Base-by-base conservation (phyloP, 495 filamentous ascomycete species). In the Apiosordaria backusii region DNA sequence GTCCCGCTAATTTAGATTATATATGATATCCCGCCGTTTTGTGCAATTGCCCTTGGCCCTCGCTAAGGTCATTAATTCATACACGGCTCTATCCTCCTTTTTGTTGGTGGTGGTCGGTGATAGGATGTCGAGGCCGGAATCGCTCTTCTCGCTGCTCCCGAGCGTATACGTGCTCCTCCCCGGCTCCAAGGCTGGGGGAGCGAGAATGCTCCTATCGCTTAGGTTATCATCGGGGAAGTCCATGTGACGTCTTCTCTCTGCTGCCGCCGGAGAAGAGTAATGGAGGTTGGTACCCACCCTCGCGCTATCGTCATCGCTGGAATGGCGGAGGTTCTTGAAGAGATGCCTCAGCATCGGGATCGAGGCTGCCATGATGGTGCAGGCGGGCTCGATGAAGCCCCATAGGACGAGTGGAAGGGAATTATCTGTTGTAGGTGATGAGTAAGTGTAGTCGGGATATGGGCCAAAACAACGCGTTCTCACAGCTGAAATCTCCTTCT, bases 351-450 rank as follows among this genome's bases (percentile, higher is more conserved):
- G 66, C 24, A 73, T 65, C 0, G 75, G 75, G 24, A 77, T 69
- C 4, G 70, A 77, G 7, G 75, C 71, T 29, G 72, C 75, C 26
- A 73, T 72, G 50, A 77, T 77, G 19, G 73, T 75, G 25, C 67
- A 63, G 24, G 73, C 57, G 15, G 71, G 63, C 60, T 78, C 75
- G 25, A 69, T 66, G 54, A 74, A 68, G 22, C 68, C 72, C 71
- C 72, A 75, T 50, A 69, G 24, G 50, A 77, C 64, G 1, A 75
- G 61, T 2, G 70, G 63, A 19, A 66, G 57, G 61, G 68, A 61
- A n/a, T 74, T 50, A n/a, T 63, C 70, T 74, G 60, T 23, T 18
- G 15, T 10, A n/a, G 18, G 60, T 23, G 18, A n/a, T 58, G 18
- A 40, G 19, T 50, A 13, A 3, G 54, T 9, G 29, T 26, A 53